A percentile compares a stretch with the other conserved stretches of the same genome.
Conservation (phyloP, 441 rosid genomes). For the Erodium texanum region DNA sequence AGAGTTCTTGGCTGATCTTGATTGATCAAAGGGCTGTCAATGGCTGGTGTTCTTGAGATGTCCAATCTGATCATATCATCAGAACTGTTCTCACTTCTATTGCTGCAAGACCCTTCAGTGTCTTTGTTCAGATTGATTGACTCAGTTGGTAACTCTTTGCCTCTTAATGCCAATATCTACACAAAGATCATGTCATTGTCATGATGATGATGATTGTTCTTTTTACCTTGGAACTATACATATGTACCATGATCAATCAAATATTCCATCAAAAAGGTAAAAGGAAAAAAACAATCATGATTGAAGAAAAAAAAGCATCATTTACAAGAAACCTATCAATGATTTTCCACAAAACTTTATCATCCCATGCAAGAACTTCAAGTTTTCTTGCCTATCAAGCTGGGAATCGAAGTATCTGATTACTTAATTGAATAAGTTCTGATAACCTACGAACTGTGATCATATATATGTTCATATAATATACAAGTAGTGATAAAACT, state of each 20-base stretch:
- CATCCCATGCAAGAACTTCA: not conserved
- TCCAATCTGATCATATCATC: conserved; percentile 60
- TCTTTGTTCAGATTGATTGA: conserved; percentile 88
- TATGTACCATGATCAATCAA: not conserved
- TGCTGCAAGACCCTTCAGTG: conserved; percentile 87
- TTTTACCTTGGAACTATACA: too few species aligned
- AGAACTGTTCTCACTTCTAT: conserved; percentile 84
- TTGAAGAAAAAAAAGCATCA: conserved; percentile 14
- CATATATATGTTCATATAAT: too few species aligned
- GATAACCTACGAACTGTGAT: too few species aligned
- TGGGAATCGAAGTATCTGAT: too few species aligned
- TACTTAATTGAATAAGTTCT: too few species aligned
- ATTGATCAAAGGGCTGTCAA: conserved; percentile 51
- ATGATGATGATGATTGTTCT: too few species aligned
- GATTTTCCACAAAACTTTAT: too few species aligned
- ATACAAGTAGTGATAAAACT: too few species aligned
- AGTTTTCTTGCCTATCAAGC: too few species aligned
- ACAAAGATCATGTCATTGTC: not conserved
- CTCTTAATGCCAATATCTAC: conserved; percentile 79
- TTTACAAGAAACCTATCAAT: conserved; percentile 12
- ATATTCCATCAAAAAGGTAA: not conserved
- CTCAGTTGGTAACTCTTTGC: conserved; percentile 57
- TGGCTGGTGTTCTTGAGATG: conserved; percentile 61
- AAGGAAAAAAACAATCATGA: not conserved
- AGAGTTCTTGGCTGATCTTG: conserved; percentile 35